Percentiles rank a stretch among this genome's conserved stretches.
Evolutionary conservation across 352 stramenopile genomes (phyloP).

Genomic region (Phytophthora sp.): DNA sequence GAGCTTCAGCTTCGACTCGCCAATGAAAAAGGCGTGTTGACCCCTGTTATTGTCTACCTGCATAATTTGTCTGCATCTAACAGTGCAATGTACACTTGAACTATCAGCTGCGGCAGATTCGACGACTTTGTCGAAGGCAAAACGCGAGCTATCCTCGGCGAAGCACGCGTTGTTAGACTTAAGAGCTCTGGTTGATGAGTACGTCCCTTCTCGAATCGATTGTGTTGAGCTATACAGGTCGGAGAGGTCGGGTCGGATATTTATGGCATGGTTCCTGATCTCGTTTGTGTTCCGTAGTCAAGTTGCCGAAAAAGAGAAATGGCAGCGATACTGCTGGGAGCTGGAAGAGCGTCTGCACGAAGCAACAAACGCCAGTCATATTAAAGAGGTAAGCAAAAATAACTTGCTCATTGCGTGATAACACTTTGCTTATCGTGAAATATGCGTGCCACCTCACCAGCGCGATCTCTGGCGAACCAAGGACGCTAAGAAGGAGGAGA

Average conservation of each 20-base stretch:
- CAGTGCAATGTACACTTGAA: background rate
- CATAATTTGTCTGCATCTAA: background rate
- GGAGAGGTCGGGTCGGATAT: too few species aligned
- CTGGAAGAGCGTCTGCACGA: slow-evolving; percentile 71
- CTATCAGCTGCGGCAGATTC: slow-evolving; percentile 31
- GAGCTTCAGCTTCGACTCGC: slow-evolving; percentile 40
- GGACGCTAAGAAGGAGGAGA: slow-evolving; percentile 75
- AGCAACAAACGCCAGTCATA: slow-evolving; percentile 54
- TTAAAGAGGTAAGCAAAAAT: slow-evolving; percentile 51
- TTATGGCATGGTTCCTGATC: too few species aligned
- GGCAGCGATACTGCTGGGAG: slow-evolving; percentile 81
- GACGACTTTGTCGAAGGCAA: slow-evolving; percentile 28
- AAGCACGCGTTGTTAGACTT: slow-evolving; percentile 55
- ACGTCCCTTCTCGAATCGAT: slow-evolving; percentile 9
- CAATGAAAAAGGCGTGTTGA: slow-evolving; percentile 40
- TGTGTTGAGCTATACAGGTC: background rate
- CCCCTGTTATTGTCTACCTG: background rate
- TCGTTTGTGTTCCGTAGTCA: slow-evolving; percentile 41
- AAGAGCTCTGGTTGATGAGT: slow-evolving; percentile 71
- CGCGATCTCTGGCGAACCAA: slow-evolving; percentile 65
- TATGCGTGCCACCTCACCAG: slow-evolving; percentile 19
- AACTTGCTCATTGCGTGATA: background rate
- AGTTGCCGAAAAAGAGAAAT: slow-evolving; percentile 76
- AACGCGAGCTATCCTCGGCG: slow-evolving; percentile 40
- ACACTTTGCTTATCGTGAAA: background rate